Evolutionary conservation across 179 eudicot genomes (phyloP).

Genomic region (Pouteria campechiana): DNA sequence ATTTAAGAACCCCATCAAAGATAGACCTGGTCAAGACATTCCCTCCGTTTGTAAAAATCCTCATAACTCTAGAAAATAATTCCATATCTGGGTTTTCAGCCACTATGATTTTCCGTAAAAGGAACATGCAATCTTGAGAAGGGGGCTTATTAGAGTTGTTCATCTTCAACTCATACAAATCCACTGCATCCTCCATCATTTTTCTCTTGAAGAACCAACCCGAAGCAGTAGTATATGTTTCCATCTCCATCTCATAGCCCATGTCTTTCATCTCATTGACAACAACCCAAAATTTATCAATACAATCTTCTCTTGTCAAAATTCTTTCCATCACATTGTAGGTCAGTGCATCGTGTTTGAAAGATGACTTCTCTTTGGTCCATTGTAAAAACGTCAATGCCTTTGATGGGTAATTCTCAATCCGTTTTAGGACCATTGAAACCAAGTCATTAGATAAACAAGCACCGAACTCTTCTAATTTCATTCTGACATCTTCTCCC

Average conservation of each 20-base stretch:
- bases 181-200: slow-evolving; percentile 58
- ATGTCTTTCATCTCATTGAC: slow-evolving; percentile 47
- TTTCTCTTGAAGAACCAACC: slow-evolving; percentile 27
- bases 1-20: slow-evolving; percentile 52
- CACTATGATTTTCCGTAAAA: slow-evolving; percentile 49
- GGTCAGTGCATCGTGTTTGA: slow-evolving; percentile 43
- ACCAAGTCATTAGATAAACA: slow-evolving; percentile 40
- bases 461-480: slow-evolving; percentile 24
- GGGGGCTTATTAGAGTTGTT: slow-evolving; percentile 43
- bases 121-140: slow-evolving; percentile 37
- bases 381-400: slow-evolving; percentile 75
- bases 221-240: slow-evolving; percentile 30
- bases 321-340: slow-evolving; percentile 45
- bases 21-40: slow-evolving; percentile 25
- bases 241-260: slow-evolving; percentile 37
- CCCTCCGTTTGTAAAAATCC: slow-evolving; percentile 36
- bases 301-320: slow-evolving; percentile 41
- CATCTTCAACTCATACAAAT: slow-evolving; percentile 55
- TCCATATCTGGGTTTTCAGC: slow-evolving; percentile 54
- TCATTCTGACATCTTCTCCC: slow-evolving; percentile 64
- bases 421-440: slow-evolving; percentile 38
- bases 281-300: slow-evolving; percentile 65
- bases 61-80: slow-evolving; percentile 39
- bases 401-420: slow-evolving; percentile 37
- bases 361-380: slow-evolving; percentile 50